phyloP scores from a whole-genome alignment of 2,329 filamentous ascomycete species.

The Dichotomopilus funicola region DNA sequence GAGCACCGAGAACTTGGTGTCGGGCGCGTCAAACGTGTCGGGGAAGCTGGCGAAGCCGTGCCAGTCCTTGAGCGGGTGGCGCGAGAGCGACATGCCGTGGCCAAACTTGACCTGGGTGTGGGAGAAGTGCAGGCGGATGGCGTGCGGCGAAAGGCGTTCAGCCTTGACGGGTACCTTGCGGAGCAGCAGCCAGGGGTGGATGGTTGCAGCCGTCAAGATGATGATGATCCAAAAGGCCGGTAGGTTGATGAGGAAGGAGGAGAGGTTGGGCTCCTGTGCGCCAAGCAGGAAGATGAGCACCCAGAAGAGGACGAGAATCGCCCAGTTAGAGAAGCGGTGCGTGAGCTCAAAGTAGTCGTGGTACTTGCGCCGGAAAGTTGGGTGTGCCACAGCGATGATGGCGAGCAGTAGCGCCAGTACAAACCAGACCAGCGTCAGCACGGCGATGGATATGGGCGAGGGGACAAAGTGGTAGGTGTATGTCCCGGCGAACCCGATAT shows the following conservation, averaged over 20 bases:
- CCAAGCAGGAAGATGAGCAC: constrained; percentile 30
- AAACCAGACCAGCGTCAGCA: constrained; percentile 44
- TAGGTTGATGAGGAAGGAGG: constrained; percentile 35
- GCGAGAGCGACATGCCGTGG: constrained; percentile 46
- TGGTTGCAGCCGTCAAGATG: constrained; percentile 47
- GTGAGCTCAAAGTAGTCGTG: constrained; percentile 66
- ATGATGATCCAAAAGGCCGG: constrained; percentile 51
- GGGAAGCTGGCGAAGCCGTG: constrained; percentile 58
- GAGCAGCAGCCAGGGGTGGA: constrained; percentile 57
- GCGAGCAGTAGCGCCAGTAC: constrained; percentile 52
- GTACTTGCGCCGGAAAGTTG: constrained; percentile 52
- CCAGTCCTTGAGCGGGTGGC: constrained; percentile 51
- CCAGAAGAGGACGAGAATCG: constrained; percentile 40
- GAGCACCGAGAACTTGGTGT: constrained; percentile 46
- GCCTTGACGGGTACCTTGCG: constrained; percentile 50
- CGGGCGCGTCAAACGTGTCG: constrained; percentile 29
- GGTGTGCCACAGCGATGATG: constrained; percentile 59
- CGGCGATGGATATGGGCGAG: constrained; percentile 29
- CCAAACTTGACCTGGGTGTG: constrained; percentile 43
- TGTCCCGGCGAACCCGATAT: constrained; percentile 37
- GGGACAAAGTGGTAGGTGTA: constrained; percentile 32
- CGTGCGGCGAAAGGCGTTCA: constrained; percentile 56
- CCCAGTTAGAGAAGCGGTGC: constrained; percentile 71
- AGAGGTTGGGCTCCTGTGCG: constrained; percentile 25
- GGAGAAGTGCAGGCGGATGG: constrained; percentile 52